These are phyloP conservation scores for Trichoderma gracile DNA, from an alignment of 2,329 filamentous ascomycete species.

Conservation along the genomic window DNA sequence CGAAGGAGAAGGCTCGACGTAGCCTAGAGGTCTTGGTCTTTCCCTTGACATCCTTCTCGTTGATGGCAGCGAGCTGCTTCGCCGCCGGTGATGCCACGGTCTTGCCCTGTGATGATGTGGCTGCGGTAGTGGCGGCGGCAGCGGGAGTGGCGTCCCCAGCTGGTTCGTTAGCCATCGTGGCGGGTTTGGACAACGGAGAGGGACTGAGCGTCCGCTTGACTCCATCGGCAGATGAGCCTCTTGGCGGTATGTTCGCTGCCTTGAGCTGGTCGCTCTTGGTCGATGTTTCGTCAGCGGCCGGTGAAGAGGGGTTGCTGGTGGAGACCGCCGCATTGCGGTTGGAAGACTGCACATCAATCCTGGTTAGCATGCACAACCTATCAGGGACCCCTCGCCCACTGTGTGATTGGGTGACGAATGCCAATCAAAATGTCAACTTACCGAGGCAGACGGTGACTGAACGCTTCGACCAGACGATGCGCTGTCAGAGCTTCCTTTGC, in stretches of 20 bases:
- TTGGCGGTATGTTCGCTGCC: conserved; percentile 59
- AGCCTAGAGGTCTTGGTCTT: conserved; percentile 86
- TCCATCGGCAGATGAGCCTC: conserved; percentile 65
- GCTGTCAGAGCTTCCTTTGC: conserved; percentile 66
- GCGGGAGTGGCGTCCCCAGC: conserved; percentile 42
- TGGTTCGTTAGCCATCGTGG: conserved; percentile 60
- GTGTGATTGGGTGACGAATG: conserved; percentile 48
- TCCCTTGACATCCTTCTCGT: conserved; percentile 72
- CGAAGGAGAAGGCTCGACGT: conserved; percentile 92
- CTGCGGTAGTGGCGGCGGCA: conserved; percentile 35
- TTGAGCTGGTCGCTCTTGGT: conserved; percentile 56
- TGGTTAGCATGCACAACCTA: conserved; percentile 48
- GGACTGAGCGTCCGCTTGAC: conserved; percentile 65
- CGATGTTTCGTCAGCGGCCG: conserved; percentile 49
- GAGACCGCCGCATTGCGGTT: conserved; percentile 59
- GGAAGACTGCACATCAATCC: conserved; percentile 53
- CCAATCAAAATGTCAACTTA: conserved; percentile 52
- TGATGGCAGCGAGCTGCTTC: conserved; percentile 83
- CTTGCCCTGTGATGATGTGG: conserved; percentile 37
- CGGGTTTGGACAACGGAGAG: conserved; percentile 73
- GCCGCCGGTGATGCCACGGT: conserved; percentile 68
- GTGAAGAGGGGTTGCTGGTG: conserved; percentile 55
- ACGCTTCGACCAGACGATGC: conserved; percentile 58
- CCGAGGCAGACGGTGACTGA: conserved; percentile 64
- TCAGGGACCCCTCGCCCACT: conserved; percentile 11